phyloP scores from a whole-genome alignment of 2,329 filamentous ascomycete genomes.

The Endoconidiophora polonica region DNA sequence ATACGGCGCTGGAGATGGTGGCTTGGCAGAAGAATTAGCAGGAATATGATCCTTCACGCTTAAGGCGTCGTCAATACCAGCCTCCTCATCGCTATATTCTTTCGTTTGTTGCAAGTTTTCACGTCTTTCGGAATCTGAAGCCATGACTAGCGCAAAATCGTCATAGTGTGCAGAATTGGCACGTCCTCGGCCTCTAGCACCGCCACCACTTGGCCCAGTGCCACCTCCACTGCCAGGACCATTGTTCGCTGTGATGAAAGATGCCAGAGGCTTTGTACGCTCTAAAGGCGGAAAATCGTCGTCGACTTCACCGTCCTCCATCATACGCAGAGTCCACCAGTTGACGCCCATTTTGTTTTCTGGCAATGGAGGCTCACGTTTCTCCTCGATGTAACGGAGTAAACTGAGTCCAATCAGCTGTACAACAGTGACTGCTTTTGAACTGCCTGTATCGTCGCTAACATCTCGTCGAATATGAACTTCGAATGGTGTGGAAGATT shows the following conservation, averaged over 20 bases:
- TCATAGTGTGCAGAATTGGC: slow-evolving; percentile 64
- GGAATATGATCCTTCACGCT: slow-evolving; percentile 17
- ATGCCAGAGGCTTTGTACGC: slow-evolving; percentile 54
- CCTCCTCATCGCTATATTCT: slow-evolving; percentile 40
- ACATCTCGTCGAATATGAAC: slow-evolving; percentile 54
- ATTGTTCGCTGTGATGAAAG: slow-evolving; percentile 71
- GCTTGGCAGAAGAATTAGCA: slow-evolving; percentile 28
- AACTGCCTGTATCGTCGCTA: slow-evolving; percentile 45
- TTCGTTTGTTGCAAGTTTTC: slow-evolving; percentile 55
- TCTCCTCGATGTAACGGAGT: slow-evolving; percentile 64
- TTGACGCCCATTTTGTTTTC: slow-evolving; percentile 58
- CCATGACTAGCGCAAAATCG: slow-evolving; percentile 65
- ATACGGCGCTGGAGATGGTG: slow-evolving; percentile 10
- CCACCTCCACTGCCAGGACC: slow-evolving; percentile 24
- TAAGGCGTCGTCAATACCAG: slow-evolving; percentile 17
- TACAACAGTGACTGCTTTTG: slow-evolving; percentile 51
- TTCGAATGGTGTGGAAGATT: slow-evolving; percentile 48
- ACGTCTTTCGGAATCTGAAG: slow-evolving; percentile 47
- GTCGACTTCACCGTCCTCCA: slow-evolving; percentile 70
- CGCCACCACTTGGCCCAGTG: slow-evolving; percentile 48
- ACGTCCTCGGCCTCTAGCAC: slow-evolving; percentile 24
- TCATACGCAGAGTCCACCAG: slow-evolving; percentile 69
- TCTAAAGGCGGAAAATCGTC: slow-evolving; percentile 70
- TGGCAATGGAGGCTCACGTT: slow-evolving; percentile 48
- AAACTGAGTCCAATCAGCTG: slow-evolving; percentile 70